phyloP scores from a whole-genome alignment of 2,329 filamentous ascomycete species.

The Alternaria triticina region DNA sequence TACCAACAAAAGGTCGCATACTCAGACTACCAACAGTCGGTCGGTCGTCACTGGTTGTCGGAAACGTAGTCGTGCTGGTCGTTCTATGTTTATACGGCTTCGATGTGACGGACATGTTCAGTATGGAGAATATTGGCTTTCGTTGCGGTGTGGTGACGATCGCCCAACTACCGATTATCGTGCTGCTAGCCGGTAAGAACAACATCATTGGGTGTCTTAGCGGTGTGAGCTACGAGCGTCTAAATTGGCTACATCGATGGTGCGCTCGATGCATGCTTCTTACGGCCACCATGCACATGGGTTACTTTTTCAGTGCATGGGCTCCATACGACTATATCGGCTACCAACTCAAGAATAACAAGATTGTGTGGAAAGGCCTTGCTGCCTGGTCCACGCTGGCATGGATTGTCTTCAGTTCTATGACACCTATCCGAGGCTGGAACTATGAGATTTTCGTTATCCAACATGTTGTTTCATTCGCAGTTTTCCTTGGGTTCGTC shows the following conservation, averaged over 20 bases:
- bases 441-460: conserved; percentile 73
- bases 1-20: conserved; percentile 43
- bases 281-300: conserved; percentile 72
- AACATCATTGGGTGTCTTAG: conserved; percentile 67
- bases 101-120: conserved; percentile 56
- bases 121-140: conserved; percentile 64
- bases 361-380: conserved; percentile 70
- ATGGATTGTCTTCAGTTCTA: conserved; percentile 69
- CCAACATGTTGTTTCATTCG: conserved; percentile 69
- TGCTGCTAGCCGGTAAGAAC: conserved; percentile 62
- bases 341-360: conserved; percentile 65
- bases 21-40: conserved; percentile 51
- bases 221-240: conserved; percentile 70
- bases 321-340: conserved; percentile 64
- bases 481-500: conserved; percentile 67
- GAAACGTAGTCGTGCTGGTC: conserved; percentile 60
- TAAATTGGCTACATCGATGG: conserved; percentile 79
- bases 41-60: conserved; percentile 48
- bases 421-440: conserved; percentile 69
- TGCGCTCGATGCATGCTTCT: conserved; percentile 72
- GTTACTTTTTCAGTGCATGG: conserved; percentile 67
- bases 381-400: conserved; percentile 70
- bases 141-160: conserved; percentile 61
- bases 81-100: conserved; percentile 63
- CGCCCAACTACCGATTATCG: conserved; percentile 62